Percentiles rank a stretch among this genome's conserved stretches.
Evolutionary conservation across 1,139 yeast species (phyloP).

Genomic region (Magnusiomyces starmeri): DNA sequence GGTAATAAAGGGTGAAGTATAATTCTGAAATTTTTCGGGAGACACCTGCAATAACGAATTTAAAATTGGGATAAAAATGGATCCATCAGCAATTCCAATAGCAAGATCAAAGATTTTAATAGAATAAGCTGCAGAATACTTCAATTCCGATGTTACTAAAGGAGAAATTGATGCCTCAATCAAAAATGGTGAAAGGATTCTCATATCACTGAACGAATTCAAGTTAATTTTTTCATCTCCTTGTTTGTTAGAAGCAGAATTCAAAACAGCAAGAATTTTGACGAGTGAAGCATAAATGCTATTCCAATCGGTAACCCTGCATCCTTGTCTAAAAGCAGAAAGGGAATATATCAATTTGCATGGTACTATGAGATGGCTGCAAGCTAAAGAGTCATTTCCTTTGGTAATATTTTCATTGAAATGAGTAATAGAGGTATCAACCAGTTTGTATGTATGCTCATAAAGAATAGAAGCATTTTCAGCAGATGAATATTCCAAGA

Average conservation of each 20-base stretch:
- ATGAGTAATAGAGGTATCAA: slow-evolving; percentile 15
- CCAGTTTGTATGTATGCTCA: slow-evolving; percentile 23
- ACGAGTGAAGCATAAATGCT: slow-evolving; percentile 18
- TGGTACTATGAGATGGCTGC: slow-evolving; percentile 13
- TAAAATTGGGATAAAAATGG: slow-evolving; percentile 34
- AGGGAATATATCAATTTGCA: slow-evolving; percentile 26
- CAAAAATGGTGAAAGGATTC: slow-evolving; percentile 5
- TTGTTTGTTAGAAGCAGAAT: not conserved
- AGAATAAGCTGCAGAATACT: slow-evolving; percentile 21
- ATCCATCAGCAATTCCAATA: slow-evolving; percentile 12
- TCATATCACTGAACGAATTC: not conserved
- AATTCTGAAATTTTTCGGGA: slow-evolving; percentile 21
- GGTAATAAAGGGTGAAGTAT: slow-evolving; percentile 21
- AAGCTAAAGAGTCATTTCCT: slow-evolving; percentile 4
- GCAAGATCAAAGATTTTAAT: slow-evolving; percentile 16
- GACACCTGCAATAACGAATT: slow-evolving; percentile 34
- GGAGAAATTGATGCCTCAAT: slow-evolving; percentile 16
- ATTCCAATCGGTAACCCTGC: slow-evolving; percentile 34
- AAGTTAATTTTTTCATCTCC: not conserved
- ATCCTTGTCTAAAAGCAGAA: slow-evolving; percentile 36
- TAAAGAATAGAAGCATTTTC: slow-evolving; percentile 33
- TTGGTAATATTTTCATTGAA: slow-evolving; percentile 2
- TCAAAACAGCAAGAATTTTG: slow-evolving; percentile 7
- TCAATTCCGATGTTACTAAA: slow-evolving; percentile 24
- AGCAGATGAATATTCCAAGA: slow-evolving; percentile 6